Base-by-base conservation (phyloP, 306 rosid species). In the Acacia melanoxylon region DNA sequence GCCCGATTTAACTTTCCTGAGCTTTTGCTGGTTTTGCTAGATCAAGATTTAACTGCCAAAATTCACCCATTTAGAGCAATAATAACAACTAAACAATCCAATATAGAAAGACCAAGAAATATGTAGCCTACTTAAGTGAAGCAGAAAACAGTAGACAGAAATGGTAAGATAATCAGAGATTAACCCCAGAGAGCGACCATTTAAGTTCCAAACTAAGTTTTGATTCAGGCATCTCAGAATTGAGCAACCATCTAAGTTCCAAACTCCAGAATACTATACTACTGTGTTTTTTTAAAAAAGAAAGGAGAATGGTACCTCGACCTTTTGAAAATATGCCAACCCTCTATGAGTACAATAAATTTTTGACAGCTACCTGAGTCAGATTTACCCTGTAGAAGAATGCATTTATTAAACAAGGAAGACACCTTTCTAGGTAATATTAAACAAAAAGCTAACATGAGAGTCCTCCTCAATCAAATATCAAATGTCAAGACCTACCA, bases 341-440 rank as follows among this genome's bases (percentile, higher is more conserved):
- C 37, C 37, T 35, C 37, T 35, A 35, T 35, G 37, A 35, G 45
- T 42, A 42, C 12, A 9, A 12, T 42, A 42, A 8, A 2, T n/a
- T n/a, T n/a, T 42, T 42, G 10, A 74, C 25, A 76, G 62, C 56
- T 91, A 94, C 97, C 98, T 91, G 98, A 77, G 92, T 86, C 78
- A 94, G 90, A 87, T 92, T 93, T 78, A 83, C 92, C 98, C 98
- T 92, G 83, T 45, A 76, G 83, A 77, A 82, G 51, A 68, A 52
- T 76, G 74, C 76, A 76, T 61, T 72, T 68, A 59, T 71, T 89
- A 70, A 72, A 25, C 22, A 54, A 74, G 33, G 72, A 62, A 48
- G 58, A 56, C 6, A 10, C 45, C 45, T 42, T 42, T 42, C 45
- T 42, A 42, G 9, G 45, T n/a, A 1, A 74, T 65, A 41, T 66